Conservation (phyloP, 2,329 filamentous ascomycete genomes). For the Ophiostoma fasciatum region DNA sequence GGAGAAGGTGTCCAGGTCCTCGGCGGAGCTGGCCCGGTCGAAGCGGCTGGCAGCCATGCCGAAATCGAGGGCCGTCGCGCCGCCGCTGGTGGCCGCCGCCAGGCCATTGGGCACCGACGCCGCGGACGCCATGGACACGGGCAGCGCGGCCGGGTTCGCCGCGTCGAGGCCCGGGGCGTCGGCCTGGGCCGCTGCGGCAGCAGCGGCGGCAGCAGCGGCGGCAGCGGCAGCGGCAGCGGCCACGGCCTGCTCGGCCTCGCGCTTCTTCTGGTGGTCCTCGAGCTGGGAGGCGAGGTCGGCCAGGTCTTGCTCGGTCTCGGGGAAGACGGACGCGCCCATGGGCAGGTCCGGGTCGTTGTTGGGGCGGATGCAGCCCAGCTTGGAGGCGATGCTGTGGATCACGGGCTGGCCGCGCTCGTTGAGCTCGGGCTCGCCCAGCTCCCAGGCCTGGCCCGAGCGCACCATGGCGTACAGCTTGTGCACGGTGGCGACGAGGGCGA, state of each 20-base stretch:
- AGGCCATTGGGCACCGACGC: constrained; percentile 2
- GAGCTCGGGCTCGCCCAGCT: constrained; percentile 46
- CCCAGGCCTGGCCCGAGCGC: constrained; percentile 41
- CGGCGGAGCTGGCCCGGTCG: constrained; percentile 39
- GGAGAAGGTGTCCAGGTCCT: constrained; percentile 39
- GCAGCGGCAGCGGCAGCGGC: constrained; percentile 11
- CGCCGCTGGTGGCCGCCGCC: constrained; percentile 13
- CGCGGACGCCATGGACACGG: constrained; percentile 1
- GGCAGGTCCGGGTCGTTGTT: constrained; percentile 46
- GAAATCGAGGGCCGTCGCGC: constrained; percentile 13
- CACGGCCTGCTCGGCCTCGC: constrained; percentile 19
- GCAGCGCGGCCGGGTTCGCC: neutral
- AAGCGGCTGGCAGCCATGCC: constrained; percentile 14
- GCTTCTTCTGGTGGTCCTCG: constrained; percentile 29
- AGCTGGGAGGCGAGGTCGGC: constrained; percentile 41
- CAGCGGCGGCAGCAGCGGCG: constrained; percentile 12
- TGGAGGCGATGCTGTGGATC: constrained; percentile 50
- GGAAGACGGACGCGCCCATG: constrained; percentile 38
- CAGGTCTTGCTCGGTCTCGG: constrained; percentile 45
- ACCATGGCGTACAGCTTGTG: constrained; percentile 54
- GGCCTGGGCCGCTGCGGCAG: constrained; percentile 8
- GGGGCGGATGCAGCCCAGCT: constrained; percentile 47
- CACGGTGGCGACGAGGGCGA: constrained; percentile 47
- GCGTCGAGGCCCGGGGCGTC: neutral
- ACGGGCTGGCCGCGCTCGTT: constrained; percentile 49